Percentiles rank a stretch among this genome's conserved stretches.
Evolutionary conservation across 164 flowering plant genomes (phyloP).

Genomic region (Vitis rupestris): DNA sequence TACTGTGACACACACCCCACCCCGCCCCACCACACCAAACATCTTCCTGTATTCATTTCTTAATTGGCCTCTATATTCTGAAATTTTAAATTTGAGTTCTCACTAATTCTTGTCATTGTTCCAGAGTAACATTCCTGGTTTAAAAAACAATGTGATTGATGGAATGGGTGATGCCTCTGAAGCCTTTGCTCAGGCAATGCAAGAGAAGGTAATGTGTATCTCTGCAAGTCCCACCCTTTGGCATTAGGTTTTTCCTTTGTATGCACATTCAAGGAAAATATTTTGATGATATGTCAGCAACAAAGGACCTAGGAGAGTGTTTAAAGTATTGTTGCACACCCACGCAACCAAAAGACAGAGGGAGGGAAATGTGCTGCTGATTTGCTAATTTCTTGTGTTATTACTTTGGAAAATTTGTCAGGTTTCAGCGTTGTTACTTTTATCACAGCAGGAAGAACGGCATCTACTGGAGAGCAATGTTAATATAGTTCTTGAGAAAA

Average conservation of each 20-base stretch:
- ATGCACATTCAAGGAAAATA: too few relatives aligned
- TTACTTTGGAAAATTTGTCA: conserved; percentile 19
- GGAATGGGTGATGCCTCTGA: conserved; percentile 45
- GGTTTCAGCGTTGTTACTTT: conserved; percentile 77
- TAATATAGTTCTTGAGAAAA: conserved; percentile 67
- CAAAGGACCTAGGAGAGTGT: too few relatives aligned
- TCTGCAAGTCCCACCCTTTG: background rate
- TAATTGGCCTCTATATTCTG: background rate
- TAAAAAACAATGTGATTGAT: conserved; percentile 13
- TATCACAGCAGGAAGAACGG: conserved; percentile 96
- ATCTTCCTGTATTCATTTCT: background rate
- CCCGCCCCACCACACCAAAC: too few relatives aligned
- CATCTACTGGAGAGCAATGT: conserved; percentile 84
- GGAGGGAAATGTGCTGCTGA: background rate
- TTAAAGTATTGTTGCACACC: too few relatives aligned
- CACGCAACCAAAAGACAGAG: too few relatives aligned
- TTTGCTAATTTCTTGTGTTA: background rate
- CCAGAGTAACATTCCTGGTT: conserved; percentile 32
- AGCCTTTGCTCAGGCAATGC: conserved; percentile 77
- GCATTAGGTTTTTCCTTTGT: too few relatives aligned
- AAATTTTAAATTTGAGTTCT: background rate
- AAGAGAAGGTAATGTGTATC: conserved; percentile 71
- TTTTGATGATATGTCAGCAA: too few relatives aligned
- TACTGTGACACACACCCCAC: too few relatives aligned
- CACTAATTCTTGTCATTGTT: conserved; percentile 7